Evolutionary conservation across 352 stramenopile genomes (phyloP), one percentile per base, ranked within the genome.

Genomic region (Thraustochytrium sp.): DNA sequence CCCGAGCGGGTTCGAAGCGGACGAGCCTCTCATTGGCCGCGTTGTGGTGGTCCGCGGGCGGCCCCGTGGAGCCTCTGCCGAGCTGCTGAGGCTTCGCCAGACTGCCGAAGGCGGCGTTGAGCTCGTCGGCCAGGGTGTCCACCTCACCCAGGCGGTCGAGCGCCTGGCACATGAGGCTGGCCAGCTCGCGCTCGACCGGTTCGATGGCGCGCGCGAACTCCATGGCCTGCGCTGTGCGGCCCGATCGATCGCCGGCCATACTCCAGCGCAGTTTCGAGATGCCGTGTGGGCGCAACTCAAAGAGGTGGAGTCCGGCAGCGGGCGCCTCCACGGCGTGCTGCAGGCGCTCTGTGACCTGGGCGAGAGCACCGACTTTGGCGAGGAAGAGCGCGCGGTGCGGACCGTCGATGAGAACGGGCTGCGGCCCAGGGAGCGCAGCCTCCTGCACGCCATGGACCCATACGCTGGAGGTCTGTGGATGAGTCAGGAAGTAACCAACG

Each of bases 401-500:
- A 26, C 68, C 68, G 26, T 80, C 68, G 44, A 53, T 72, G 21
- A 26, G 46, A 46, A 72, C 34, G 5, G 34, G 62, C n/a, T 46
- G 36, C n/a, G 34, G 34, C 49, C n/a, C 34, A 9, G n/a, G 23
- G 8, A 55, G n/a, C 23, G 74, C 40, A 55, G 26, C 5, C 8
- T 75, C 62, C 34, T 16, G 13, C 40, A 13, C 36, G 5, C 5
- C n/a, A 61, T 23, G 31, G 8, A 75, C 8, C 62, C 62, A 75
- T 26, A 54, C 62, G 8, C 62, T 26, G 49, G 34, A 48, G 23
- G 40, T 72, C 9, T 34, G 3, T 9, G 42, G 3, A 23, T 23
- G 29, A 26, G 76, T 51, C n/a, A 80, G 68, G 26, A 80, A 80
- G 49, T 65, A 80, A 34, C 13, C n/a, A 11, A 64, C 40, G 16